Percentiles rank a stretch among this genome's conserved stretches.
phyloP scores from a whole-genome alignment of 805 yeast genomes.

The Starmerella davenportii region DNA sequence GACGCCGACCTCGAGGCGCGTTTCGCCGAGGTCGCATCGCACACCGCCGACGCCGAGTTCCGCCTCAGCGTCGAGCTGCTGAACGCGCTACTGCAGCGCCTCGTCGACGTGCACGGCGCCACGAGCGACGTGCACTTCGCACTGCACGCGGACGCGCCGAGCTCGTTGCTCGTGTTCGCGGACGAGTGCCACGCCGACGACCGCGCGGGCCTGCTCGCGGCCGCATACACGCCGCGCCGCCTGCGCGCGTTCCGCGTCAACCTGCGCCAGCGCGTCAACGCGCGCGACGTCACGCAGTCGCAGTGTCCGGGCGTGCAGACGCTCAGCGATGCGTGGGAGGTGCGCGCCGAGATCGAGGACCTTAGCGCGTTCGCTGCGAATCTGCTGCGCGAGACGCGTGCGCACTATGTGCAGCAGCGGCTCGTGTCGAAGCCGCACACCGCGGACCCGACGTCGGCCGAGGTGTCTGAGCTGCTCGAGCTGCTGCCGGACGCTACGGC shows the following conservation, averaged over 20 bases:
- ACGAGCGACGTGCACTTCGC: slow-evolving; percentile 13
- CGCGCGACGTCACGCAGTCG: slow-evolving; percentile 14
- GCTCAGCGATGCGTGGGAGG: slow-evolving; percentile 23
- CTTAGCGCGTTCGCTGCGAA: slow-evolving; percentile 1
- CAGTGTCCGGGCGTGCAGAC: slow-evolving; percentile 18
- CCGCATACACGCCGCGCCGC: slow-evolving; percentile 5
- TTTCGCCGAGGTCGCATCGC: slow-evolving; percentile 23
- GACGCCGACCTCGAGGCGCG: slow-evolving; percentile 17
- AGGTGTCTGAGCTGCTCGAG: slow-evolving; percentile 15
- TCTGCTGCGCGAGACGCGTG: slow-evolving; percentile 17
- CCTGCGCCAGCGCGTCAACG: slow-evolving; percentile 15
- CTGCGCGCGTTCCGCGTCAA: slow-evolving; percentile 14
- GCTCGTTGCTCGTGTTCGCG: slow-evolving; percentile 18
- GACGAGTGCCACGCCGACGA: not conserved
- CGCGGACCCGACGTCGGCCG: slow-evolving; percentile 14
- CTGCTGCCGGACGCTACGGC: slow-evolving; percentile 18
- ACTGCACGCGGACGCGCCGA: slow-evolving; percentile 13
- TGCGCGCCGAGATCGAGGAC: slow-evolving; percentile 18
- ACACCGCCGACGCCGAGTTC: slow-evolving; percentile 53
- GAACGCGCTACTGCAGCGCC: slow-evolving; percentile 27
- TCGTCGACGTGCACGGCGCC: slow-evolving; percentile 18
- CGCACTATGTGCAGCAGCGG: slow-evolving; percentile 18
- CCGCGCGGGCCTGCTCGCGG: not conserved
- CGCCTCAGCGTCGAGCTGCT: slow-evolving; percentile 38
- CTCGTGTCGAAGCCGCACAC: slow-evolving; percentile 18